Percentiles rank a stretch among this genome's conserved stretches.
phyloP scores from a whole-genome alignment of 1,139 yeast species.

The Candida sp. region DNA sequence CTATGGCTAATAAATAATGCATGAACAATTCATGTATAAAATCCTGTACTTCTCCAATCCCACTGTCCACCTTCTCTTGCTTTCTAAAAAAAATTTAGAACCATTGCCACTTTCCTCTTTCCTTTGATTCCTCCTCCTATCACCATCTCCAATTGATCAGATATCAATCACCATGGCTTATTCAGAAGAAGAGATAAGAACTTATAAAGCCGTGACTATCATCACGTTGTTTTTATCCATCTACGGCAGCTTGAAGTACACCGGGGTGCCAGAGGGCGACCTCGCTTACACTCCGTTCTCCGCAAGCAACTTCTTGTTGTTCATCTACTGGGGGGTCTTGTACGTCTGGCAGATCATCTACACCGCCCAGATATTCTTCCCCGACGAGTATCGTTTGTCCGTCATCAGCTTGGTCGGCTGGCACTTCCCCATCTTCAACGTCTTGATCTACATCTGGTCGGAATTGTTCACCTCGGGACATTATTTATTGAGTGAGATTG shows the following conservation, averaged over 20 bases:
- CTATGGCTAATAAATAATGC: neutral
- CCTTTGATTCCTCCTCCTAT: neutral
- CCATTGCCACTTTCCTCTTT: neutral
- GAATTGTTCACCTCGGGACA: constrained; percentile 60
- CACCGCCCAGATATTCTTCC: constrained; percentile 54
- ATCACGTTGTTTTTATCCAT: constrained; percentile 56
- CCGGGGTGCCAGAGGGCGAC: constrained; percentile 23
- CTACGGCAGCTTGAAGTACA: constrained; percentile 55
- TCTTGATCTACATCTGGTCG: constrained; percentile 64
- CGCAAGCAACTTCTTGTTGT: constrained; percentile 53
- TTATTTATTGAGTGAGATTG: constrained; percentile 57
- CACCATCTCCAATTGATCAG: neutral
- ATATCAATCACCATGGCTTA: constrained; percentile 9
- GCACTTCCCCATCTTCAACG: constrained; percentile 67
- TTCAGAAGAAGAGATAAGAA: constrained; percentile 13
- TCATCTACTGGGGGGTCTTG: constrained; percentile 62
- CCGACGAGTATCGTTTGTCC: constrained; percentile 34
- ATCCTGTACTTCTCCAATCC: neutral
- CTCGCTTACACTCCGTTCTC: constrained; percentile 70
- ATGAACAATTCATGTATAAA: neutral
- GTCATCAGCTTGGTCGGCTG: constrained; percentile 49
- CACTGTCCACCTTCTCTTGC: neutral
- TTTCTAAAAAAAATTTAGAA: neutral
- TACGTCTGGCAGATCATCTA: constrained; percentile 58
- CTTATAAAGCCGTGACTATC: constrained; percentile 49